A percentile compares a stretch with the other conserved stretches of the same genome.
Evolutionary conservation across 805 yeast genomes (phyloP).

Genomic region (Schizosaccharomyces osmophilus): DNA sequence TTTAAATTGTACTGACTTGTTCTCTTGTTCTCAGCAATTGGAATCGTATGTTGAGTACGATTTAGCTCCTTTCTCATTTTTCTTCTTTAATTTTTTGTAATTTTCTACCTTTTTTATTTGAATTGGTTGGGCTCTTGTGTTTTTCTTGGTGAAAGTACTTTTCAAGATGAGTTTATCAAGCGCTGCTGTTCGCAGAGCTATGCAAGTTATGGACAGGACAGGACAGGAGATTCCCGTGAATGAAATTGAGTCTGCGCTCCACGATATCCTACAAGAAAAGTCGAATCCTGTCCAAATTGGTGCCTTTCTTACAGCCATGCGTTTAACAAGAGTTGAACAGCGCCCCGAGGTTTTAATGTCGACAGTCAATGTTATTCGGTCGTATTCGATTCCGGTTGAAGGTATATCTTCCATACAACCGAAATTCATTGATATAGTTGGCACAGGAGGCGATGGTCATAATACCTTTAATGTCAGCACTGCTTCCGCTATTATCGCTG

Average conservation of each 20-base stretch:
- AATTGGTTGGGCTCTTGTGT: too few species aligned
- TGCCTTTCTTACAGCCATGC: neutral
- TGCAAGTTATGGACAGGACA: neutral
- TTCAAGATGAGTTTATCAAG: neutral
- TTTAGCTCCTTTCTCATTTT: too few species aligned
- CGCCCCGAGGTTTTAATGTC: neutral
- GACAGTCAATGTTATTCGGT: neutral
- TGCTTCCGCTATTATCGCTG: slow-evolving; percentile 77
- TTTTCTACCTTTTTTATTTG: too few species aligned
- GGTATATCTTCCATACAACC: neutral
- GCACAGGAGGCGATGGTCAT: slow-evolving; percentile 98
- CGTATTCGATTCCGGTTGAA: neutral
- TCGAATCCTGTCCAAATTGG: neutral
- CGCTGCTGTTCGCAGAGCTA: neutral
- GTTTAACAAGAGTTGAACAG: neutral
- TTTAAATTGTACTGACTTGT: too few species aligned
- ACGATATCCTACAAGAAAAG: neutral
- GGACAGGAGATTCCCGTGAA: neutral
- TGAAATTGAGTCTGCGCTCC: neutral
- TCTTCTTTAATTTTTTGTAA: too few species aligned
- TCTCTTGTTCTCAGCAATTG: too few species aligned
- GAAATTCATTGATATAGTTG: slow-evolving; percentile 61
- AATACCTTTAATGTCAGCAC: slow-evolving; percentile 92
- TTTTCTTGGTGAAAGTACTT: neutral
- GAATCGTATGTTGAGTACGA: too few species aligned